phyloP scores from a whole-genome alignment of 768 basidiomycete genomes.

The Boletus pseudopeckii region DNA sequence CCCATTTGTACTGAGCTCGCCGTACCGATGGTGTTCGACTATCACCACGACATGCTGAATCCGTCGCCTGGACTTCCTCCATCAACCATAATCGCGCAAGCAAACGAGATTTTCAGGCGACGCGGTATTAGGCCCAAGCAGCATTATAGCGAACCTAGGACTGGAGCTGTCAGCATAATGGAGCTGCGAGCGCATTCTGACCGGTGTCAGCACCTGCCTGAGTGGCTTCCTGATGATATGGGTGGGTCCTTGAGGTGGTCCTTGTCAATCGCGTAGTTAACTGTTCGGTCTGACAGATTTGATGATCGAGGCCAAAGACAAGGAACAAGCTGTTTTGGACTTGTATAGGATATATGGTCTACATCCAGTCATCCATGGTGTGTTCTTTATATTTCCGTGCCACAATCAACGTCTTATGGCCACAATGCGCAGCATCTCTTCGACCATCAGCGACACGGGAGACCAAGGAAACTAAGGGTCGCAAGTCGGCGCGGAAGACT shows the following conservation, averaged over 20 bases:
- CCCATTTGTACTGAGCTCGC: conserved; percentile 80
- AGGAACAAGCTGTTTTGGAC: conserved; percentile 91
- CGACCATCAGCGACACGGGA: conserved; percentile 42
- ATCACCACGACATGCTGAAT: conserved; percentile 78
- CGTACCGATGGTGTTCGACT: conserved; percentile 72
- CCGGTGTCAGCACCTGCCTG: conserved; percentile 67
- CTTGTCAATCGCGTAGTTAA: neutral
- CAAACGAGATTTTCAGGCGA: conserved; percentile 68
- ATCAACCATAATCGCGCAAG: conserved; percentile 64
- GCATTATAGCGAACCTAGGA: conserved; percentile 87
- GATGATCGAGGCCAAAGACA: conserved; percentile 94
- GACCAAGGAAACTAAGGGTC: conserved; percentile 42
- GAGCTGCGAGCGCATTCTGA: conserved; percentile 86
- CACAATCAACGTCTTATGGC: neutral
- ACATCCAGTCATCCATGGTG: conserved; percentile 59
- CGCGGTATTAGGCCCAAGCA: conserved; percentile 88
- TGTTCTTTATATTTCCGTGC: conserved; percentile 9
- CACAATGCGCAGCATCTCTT: conserved; percentile 29
- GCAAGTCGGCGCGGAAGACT: conserved; percentile 33
- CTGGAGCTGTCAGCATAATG: conserved; percentile 79
- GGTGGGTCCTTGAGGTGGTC: conserved; percentile 34
- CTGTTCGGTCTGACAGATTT: conserved; percentile 47
- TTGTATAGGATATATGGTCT: conserved; percentile 75
- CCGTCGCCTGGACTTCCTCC: conserved; percentile 56
- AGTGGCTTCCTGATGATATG: conserved; percentile 63